Percentiles rank a stretch among this genome's conserved stretches.
These are phyloP conservation scores for Pyricularia sp. DNA, from an alignment of 2,329 filamentous ascomycete species.

Conservation along the genomic window DNA sequence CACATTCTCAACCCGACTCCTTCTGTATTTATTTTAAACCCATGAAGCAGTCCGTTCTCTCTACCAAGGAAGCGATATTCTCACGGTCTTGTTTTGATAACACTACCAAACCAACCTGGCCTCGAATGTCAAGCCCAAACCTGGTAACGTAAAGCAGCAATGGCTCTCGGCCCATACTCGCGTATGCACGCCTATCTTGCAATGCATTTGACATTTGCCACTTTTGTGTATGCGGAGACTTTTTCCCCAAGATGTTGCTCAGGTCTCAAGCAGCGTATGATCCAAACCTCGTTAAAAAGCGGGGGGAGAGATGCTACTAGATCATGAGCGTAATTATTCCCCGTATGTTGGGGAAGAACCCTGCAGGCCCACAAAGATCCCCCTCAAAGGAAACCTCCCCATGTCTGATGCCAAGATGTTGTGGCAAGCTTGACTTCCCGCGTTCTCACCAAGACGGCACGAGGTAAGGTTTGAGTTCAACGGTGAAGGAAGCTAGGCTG, in stretches of 20 bases:
- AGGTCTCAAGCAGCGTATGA: neutral
- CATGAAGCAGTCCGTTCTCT: neutral
- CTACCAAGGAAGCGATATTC: neutral
- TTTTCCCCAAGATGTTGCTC: neutral
- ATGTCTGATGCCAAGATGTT: neutral
- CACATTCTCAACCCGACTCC: neutral
- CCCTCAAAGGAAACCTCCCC: neutral
- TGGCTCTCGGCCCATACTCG: neutral
- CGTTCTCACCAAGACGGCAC: neutral
- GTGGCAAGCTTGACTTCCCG: neutral
- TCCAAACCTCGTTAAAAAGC: neutral
- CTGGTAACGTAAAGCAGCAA: neutral
- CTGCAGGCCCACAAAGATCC: neutral
- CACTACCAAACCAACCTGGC: neutral
- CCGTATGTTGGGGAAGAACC: neutral
- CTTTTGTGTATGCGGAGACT: neutral
- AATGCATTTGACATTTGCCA: neutral
- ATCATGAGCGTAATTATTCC: neutral
- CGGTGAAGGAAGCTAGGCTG: neutral
- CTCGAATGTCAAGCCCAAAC: neutral
- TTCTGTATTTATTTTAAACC: neutral
- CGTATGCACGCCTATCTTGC: neutral
- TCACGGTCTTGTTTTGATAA: neutral
- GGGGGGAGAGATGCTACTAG: neutral
- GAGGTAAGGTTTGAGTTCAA: neutral